Base-by-base conservation (phyloP, 345 rosid genomes). In the Microthlaspi erraticum region DNA sequence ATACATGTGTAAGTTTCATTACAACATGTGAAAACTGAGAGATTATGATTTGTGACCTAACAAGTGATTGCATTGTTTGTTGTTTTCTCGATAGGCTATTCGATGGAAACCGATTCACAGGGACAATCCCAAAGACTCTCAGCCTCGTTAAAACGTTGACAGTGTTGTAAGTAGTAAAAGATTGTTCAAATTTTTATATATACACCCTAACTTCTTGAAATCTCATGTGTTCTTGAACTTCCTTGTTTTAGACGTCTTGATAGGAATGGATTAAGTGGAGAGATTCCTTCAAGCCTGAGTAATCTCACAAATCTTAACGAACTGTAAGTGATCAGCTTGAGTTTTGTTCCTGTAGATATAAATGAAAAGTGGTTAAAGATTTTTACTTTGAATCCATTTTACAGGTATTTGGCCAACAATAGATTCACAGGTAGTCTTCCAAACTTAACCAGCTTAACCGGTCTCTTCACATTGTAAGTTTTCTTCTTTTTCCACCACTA, bases 351-450 rank as follows among this genome's bases (percentile, higher is more conserved):
- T 72, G 33, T 57, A 18, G 0, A 52, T 43, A 38, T 12, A 52
- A 51, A 38, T 62, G 50, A 49, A 61, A 61, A 69, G 10, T 31
- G 33, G 6, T 37, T 9, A 43, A 38, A 39, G 48, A 36, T 9
- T 8, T 52, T 53, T 45, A 34, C 52, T 68, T 75, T 75, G 42
- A 70, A 57, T 42, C 34, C 33, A 57, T 75, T 79, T 34, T 37
- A 26, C 79, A 95, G 99, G 81, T 79, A 12, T 66, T 77, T 95
- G 80, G 88, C 98, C 73, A 92, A 87, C 80, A 91, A 92, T 60
- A 9, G 1, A 41, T 68, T 92, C 20, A 72, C 60, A 1, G 98
- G 96, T 45, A 75, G 75, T 56, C 36, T 95, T 56, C 98, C 96
- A 36, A 52, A 82, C 83, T 87, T 95, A 39, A 39, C 80, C 29